Evolutionary conservation across 1,284 basidiomycete genomes (phyloP).

Genomic region (Cryptococcus deneoformans): DNA sequence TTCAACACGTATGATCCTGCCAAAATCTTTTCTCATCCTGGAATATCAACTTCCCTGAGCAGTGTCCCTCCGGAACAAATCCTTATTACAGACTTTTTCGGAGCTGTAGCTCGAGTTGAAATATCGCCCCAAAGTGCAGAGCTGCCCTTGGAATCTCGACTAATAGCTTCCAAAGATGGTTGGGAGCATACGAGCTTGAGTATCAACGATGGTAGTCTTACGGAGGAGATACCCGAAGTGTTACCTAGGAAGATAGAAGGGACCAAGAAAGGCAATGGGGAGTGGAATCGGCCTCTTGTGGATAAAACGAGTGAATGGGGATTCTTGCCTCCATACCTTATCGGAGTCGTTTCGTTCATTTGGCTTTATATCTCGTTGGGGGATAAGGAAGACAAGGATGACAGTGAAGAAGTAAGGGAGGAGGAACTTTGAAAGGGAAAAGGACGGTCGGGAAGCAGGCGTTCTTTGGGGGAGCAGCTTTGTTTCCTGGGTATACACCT

Average conservation of each 20-base stretch:
- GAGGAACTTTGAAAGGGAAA: too few species aligned
- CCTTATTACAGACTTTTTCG: conserved; percentile 92
- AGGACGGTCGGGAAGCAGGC: too few species aligned
- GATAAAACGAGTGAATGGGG: too few species aligned
- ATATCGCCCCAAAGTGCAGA: conserved; percentile 22
- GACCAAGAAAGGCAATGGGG: too few species aligned
- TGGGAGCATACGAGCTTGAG: neutral
- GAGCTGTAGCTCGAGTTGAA: conserved; percentile 83
- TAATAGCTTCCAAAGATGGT: neutral
- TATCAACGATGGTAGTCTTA: too few species aligned
- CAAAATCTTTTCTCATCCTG: conserved; percentile 78
- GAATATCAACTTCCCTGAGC: conserved; percentile 83
- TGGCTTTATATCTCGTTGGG: conserved; percentile 2
- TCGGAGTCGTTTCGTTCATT: neutral
- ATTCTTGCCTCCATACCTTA: neutral
- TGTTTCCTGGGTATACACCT: too few species aligned
- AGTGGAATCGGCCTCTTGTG: too few species aligned
- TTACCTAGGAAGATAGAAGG: too few species aligned
- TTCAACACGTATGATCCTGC: conserved; percentile 74
- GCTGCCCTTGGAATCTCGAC: neutral
- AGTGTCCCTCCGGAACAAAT: conserved; percentile 59
- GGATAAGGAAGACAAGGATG: neutral
- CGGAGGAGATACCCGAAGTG: too few species aligned
- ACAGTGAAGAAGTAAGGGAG: neutral
- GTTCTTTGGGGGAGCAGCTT: too few species aligned